Evolutionary conservation across 352 stramenopile genomes (phyloP).

Genomic region (Globisporangium viniferum): DNA sequence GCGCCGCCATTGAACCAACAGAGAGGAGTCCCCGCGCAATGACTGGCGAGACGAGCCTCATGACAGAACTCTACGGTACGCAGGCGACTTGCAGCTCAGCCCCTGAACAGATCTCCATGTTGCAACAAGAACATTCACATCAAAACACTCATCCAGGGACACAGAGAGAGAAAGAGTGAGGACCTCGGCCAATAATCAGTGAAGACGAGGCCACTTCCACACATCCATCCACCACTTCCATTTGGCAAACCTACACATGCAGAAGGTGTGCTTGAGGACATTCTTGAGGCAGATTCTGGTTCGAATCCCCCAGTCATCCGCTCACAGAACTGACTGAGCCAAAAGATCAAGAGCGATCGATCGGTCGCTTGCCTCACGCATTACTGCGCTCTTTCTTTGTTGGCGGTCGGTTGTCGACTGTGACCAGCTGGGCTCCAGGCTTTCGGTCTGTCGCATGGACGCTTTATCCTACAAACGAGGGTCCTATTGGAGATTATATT

Average conservation of each 20-base stretch:
- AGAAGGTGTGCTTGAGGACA: background rate
- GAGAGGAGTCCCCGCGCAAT: background rate
- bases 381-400: background rate
- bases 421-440: background rate
- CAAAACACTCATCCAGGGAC: background rate
- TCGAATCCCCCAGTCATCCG: background rate
- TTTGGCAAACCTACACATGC: background rate
- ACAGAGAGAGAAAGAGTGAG: background rate
- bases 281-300: background rate
- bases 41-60: background rate
- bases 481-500: background rate
- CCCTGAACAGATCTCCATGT: background rate
- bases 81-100: background rate
- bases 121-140: background rate
- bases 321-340: background rate
- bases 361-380: background rate
- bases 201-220: background rate
- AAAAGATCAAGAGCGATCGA: background rate
- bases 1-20: background rate
- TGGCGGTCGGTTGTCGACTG: background rate
- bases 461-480: background rate
- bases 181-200: background rate
- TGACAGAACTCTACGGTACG: background rate
- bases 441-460: background rate
- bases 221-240: background rate